Conservation (phyloP, 2,329 filamentous ascomycete genomes). For the Apiospora marii region DNA sequence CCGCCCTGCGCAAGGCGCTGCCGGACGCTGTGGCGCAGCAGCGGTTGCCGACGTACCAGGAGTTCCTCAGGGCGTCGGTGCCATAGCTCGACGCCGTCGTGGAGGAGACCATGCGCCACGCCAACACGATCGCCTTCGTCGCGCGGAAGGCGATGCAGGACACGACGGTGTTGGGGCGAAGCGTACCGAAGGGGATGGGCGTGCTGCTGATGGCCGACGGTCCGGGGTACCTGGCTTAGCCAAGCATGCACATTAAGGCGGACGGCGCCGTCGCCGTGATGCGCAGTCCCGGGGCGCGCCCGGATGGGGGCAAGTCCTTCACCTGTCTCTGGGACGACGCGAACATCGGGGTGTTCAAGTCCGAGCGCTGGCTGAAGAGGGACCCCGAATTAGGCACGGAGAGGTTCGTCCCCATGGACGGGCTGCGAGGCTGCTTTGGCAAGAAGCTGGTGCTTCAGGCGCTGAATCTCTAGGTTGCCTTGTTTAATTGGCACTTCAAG, state of each 20-base stretch:
- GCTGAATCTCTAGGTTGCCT: no score
- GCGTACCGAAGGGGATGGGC: slow-evolving; percentile 47
- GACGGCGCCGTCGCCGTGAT: slow-evolving; percentile 29
- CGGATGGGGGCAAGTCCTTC: not conserved
- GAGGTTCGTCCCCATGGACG: no score
- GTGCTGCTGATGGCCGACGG: slow-evolving; percentile 39
- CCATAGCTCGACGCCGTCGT: slow-evolving; percentile 33
- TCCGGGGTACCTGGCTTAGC: slow-evolving; percentile 32
- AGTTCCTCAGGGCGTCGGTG: slow-evolving; percentile 29
- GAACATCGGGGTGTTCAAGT: no score
- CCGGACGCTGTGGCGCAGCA: slow-evolving; percentile 24
- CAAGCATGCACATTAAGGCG: slow-evolving; percentile 34
- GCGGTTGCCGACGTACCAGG: slow-evolving; percentile 27
- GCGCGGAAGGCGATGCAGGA: slow-evolving; percentile 33
- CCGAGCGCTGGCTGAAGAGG: no score
- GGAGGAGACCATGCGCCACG: slow-evolving; percentile 29
- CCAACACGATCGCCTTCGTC: slow-evolving; percentile 25
- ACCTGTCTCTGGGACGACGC: not conserved
- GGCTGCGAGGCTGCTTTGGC: no score
- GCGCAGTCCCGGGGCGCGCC: slow-evolving; percentile 12
- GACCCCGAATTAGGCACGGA: no score
- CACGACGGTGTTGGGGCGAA: slow-evolving; percentile 42
- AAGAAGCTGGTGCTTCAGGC: no score
- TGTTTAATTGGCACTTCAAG: no score
- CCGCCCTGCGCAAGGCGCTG: slow-evolving; percentile 23